Evolutionary conservation across 176 grass and related monocot species (phyloP), one percentile per base, ranked within the genome.

Genomic region (Musa acuminata): DNA sequence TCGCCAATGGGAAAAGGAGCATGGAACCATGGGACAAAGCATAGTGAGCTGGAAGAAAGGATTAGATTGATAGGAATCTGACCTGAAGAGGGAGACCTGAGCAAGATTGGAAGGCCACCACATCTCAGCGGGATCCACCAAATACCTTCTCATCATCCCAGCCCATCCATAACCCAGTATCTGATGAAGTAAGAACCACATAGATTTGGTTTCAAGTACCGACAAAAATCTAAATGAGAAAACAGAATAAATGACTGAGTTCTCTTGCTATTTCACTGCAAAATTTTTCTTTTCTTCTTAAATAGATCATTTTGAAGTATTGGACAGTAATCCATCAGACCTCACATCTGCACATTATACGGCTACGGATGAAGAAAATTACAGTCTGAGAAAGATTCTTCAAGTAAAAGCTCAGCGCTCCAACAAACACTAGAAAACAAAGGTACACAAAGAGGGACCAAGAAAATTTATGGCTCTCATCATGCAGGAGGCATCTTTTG

Each of bases 1-100:
- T 62, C 14, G 57, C 17, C 57, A 14, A n/a, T 14, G 16, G n/a
- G n/a, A 16, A 60, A 4, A 49, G 29, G 27, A 50, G 13, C 29
- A 69, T 51, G 35, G 29, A 8, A 62, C 17, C 17, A 17, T 50
- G 35, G 20, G 17, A 9, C 20, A 19, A 29, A 50, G 4, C 35
- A 43, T 5, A 43, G 35, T 43, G 35, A 43, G 35, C 35, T 6
- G 35, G 35, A 43, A 43, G 4, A 43, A 43, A 43, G 35, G 4
- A 43, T 43, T 43, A 51, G 35, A 70, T 70, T 2, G 35, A 70
- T 35, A 67, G 26, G 67, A 70, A 50, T 7, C 66, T 51, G 63
- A 87, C 85, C 81, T 80, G 73, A 87, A 87, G 23, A 87, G 85
- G 55, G 85, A 87, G 29, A 81, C 77, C 80, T 87, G 85, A 59